Conservation (phyloP, 768 basidiomycete species). For the Kwoniella botswanensis region DNA sequence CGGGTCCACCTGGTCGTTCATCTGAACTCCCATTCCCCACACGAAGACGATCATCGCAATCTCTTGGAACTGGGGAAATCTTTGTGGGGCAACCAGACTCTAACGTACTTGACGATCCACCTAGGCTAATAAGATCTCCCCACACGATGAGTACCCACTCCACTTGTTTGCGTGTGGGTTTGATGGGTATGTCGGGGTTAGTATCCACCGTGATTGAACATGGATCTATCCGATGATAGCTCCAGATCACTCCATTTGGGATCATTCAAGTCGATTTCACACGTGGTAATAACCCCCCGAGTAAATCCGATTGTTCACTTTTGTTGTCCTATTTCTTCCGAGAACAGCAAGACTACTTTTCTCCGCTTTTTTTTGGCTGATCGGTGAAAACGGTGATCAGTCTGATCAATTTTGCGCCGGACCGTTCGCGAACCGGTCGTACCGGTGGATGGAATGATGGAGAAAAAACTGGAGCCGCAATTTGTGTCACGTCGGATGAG, state of each 20-base stretch:
- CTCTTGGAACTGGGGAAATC: no score
- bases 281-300: neutral
- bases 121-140: neutral
- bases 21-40: no score
- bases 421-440: neutral
- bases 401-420: neutral
- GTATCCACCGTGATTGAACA: constrained; percentile 3
- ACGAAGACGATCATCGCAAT: no score
- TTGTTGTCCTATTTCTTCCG: constrained; percentile 1
- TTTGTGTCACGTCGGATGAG: constrained; percentile 1
- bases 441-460: neutral
- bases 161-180: neutral
- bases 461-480: constrained; percentile 8
- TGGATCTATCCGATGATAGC: neutral
- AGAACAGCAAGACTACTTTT: neutral
- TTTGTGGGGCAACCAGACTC: no score
- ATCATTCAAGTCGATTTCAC: neutral
- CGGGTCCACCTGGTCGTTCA: no score
- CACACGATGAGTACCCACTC: neutral
- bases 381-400: neutral
- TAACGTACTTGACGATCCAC: no score
- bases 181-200: constrained; percentile 5
- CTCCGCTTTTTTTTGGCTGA: neutral
- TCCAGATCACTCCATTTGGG: neutral
- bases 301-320: neutral